Percentiles rank a stretch among this genome's conserved stretches.
Evolutionary conservation across 768 basidiomycete species (phyloP).

Genomic region (Tephrocybe sp.): DNA sequence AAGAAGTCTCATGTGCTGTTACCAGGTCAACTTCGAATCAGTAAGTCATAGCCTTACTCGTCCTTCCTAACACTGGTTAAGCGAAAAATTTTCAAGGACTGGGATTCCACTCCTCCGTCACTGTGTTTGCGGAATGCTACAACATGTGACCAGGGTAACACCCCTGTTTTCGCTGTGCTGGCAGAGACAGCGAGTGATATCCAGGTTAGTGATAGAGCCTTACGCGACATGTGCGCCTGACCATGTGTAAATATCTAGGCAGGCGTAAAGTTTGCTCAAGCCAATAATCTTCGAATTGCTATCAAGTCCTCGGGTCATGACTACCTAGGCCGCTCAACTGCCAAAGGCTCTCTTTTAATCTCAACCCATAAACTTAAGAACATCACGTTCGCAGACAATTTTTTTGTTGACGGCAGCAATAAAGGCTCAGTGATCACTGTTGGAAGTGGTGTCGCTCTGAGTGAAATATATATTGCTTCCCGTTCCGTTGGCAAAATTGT

Average conservation of each 20-base stretch:
- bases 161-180: slow-evolving; percentile 28
- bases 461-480: slow-evolving; percentile 19
- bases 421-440: slow-evolving; percentile 27
- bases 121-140: slow-evolving; percentile 22
- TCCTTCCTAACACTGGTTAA: background rate
- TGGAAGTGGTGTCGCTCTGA: slow-evolving; percentile 26
- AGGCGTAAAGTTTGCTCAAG: slow-evolving; percentile 27
- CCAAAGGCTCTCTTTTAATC: slow-evolving; percentile 29
- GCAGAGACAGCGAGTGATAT: slow-evolving; percentile 29
- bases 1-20: background rate
- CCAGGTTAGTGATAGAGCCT: slow-evolving; percentile 18
- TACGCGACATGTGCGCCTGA: slow-evolving; percentile 14
- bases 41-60: slow-evolving; percentile 1
- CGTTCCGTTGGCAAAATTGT: slow-evolving; percentile 22
- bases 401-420: slow-evolving; percentile 13
- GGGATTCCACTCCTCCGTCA: slow-evolving; percentile 23
- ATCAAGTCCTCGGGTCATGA: slow-evolving; percentile 36
- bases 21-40: slow-evolving; percentile 16
- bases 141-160: slow-evolving; percentile 31
- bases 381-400: slow-evolving; percentile 22
- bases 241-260: background rate
- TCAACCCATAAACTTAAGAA: slow-evolving; percentile 28
- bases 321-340: slow-evolving; percentile 34
- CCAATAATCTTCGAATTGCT: slow-evolving; percentile 28
- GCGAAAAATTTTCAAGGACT: slow-evolving; percentile 22